Conservation (phyloP, 805 yeast species). For the Nakazawaea populi region DNA sequence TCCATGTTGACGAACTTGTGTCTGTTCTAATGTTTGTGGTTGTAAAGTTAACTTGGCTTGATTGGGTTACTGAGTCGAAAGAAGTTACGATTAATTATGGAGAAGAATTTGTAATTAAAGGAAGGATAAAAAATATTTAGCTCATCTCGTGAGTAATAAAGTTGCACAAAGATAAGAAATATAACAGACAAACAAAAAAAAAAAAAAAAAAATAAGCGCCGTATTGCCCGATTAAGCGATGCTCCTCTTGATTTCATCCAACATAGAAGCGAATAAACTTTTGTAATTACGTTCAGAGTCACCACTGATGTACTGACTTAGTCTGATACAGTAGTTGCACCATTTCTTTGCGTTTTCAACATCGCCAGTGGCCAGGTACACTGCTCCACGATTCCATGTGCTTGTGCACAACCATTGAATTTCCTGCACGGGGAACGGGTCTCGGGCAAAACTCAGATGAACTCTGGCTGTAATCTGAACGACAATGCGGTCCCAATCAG, state of each 20-base stretch:
- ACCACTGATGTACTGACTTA: conserved; percentile 6
- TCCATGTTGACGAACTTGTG: conserved; percentile 20
- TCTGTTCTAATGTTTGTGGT: neutral
- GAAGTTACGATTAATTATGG: too few relatives aligned
- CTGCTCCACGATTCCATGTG: conserved; percentile 34
- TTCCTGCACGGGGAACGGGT: conserved; percentile 16
- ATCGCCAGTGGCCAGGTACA: conserved; percentile 17
- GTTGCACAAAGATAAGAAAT: neutral
- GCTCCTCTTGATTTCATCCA: neutral
- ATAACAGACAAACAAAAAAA: neutral
- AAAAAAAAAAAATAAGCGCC: neutral
- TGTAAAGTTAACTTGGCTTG: too few relatives aligned
- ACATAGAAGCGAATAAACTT: conserved; percentile 6
- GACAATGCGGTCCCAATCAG: neutral
- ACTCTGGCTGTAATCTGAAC: neutral
- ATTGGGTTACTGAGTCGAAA: neutral
- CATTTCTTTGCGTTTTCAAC: conserved; percentile 7
- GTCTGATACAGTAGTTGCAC: conserved; percentile 11
- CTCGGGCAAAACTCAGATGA: neutral
- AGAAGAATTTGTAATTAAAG: too few relatives aligned
- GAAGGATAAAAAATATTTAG: too few relatives aligned
- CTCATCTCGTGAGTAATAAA: neutral
- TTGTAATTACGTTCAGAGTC: conserved; percentile 5
- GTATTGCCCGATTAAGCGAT: neutral
- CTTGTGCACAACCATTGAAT: conserved; percentile 30